Conservation (phyloP, 2,329 filamentous ascomycete species). For the Daldinia eschscholtzii region DNA sequence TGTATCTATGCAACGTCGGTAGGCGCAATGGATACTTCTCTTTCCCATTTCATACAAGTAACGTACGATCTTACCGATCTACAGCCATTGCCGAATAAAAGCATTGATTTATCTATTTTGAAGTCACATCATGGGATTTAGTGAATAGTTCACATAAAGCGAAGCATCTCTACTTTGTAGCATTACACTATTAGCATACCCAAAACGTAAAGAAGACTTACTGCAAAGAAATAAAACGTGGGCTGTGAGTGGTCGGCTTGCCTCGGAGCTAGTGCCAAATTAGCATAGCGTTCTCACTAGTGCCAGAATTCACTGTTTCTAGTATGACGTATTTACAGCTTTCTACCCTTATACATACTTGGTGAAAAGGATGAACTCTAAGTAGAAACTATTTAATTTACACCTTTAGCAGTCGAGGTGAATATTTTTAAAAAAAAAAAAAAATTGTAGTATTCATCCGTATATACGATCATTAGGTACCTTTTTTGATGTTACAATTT, state of each 20-base stretch:
- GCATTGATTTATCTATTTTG: too few species aligned
- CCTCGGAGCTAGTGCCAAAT: background rate
- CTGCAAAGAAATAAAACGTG: background rate
- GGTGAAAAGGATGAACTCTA: background rate
- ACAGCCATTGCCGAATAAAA: too few species aligned
- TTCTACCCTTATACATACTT: background rate
- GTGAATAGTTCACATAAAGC: too few species aligned
- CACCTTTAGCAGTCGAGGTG: background rate
- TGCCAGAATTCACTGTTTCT: background rate
- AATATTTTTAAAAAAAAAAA: too few species aligned
- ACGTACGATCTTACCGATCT: background rate
- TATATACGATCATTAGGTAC: too few species aligned
- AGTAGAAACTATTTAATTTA: background rate
- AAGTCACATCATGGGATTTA: too few species aligned
- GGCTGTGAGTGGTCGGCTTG: background rate
- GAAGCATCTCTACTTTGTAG: background rate
- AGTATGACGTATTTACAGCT: constrained; percentile 1
- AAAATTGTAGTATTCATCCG: background rate
- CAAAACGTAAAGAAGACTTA: background rate
- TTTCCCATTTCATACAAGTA: background rate
- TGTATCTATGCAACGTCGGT: too few species aligned
- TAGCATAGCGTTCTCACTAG: background rate
- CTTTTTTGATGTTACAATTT: background rate
- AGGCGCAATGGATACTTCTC: too few species aligned
- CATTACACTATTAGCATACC: background rate